A percentile compares a stretch with the other conserved stretches of the same genome.
These are phyloP conservation scores for Phytophthora europaea DNA, from an alignment of 352 stramenopile species.

Conservation along the genomic window DNA sequence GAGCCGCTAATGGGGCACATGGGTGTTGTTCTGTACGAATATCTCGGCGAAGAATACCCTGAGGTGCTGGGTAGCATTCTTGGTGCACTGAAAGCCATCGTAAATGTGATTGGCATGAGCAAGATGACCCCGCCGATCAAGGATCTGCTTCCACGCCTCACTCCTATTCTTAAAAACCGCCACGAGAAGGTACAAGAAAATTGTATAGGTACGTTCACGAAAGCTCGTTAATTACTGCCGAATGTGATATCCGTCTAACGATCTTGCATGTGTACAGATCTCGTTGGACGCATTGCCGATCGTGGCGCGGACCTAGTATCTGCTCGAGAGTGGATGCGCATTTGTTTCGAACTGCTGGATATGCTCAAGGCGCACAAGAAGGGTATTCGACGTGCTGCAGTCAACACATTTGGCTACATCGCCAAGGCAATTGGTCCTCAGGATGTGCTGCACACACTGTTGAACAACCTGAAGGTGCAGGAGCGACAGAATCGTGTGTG, in stretches of 20 bases:
- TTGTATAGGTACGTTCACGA: constrained; percentile 11
- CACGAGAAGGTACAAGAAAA: constrained; percentile 99
- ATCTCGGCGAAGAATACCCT: constrained; percentile 99
- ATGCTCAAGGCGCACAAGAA: constrained; percentile 99
- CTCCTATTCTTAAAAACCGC: constrained; percentile 99
- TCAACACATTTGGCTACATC: constrained; percentile 99
- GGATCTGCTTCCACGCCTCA: constrained; percentile 98
- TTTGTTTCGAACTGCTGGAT: constrained; percentile 99
- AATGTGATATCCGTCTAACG: too few relatives aligned
- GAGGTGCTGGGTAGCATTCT: constrained; percentile 99
- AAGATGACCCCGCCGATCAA: constrained; percentile 99
- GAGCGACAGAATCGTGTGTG: constrained; percentile 99
- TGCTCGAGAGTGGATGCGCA: constrained; percentile 99
- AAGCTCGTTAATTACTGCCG: too few relatives aligned
- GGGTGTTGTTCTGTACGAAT: constrained; percentile 99
- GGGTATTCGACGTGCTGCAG: constrained; percentile 97
- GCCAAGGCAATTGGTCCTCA: constrained; percentile 99
- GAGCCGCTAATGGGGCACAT: constrained; percentile 99
- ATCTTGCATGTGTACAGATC: constrained; percentile 55
- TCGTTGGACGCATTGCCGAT: constrained; percentile 99
- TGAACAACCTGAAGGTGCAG: constrained; percentile 99
- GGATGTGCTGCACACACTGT: constrained; percentile 98
- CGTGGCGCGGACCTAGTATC: constrained; percentile 98
- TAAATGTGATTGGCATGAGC: constrained; percentile 99
- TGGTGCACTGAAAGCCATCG: constrained; percentile 98